Evolutionary conservation across 768 basidiomycete species (phyloP), one percentile per base, ranked within the genome.

Genomic region (Leccinellum rugosiceps): DNA sequence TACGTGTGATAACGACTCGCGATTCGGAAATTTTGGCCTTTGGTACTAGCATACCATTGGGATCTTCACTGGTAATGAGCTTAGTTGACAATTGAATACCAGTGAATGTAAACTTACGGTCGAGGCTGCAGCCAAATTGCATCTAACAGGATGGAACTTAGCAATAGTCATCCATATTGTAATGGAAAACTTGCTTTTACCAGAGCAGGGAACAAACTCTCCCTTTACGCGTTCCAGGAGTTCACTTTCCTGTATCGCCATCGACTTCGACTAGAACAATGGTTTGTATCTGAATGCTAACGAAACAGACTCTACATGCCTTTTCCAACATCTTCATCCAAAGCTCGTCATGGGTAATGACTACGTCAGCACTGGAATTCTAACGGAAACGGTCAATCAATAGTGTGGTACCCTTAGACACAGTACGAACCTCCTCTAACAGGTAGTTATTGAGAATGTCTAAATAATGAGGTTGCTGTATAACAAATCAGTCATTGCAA

Each of bases 281-380:
- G 6, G 44, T 59, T 23, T 43, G 7, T 2, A 2, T 30, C 0
- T 2, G 14, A 34, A 21, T 3, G 10, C 10, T 23, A 31, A 30
- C 15, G 21, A 43, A 6, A 8, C 11, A 11, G 8, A 21, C 1
- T 4, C 21, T 52, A 26, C 26, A 26, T 26, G 26, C 26, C 26
- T 26, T 26, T 26, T 26, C 26, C 26, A 26, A 6, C 26, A 62
- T 62, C 21, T 41, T 14, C 11, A 59, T 17, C 61, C 61, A 62
- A 9, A 59, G 41, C 15, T 52, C 28, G 7, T 62, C 61, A 15
- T 62, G 61, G 1, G 55, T 59, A 9, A 62, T 32, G 6, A 58
- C 58, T n/a, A 59, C 50, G 14, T 17, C 13, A 35, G 34, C 58
- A 6, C 7, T 2, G 17, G 21, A 19, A 51, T 50, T 59, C 58